These are phyloP conservation scores for Eutrema japonicum DNA, from an alignment of 345 rosid species.

Conservation along the genomic window DNA sequence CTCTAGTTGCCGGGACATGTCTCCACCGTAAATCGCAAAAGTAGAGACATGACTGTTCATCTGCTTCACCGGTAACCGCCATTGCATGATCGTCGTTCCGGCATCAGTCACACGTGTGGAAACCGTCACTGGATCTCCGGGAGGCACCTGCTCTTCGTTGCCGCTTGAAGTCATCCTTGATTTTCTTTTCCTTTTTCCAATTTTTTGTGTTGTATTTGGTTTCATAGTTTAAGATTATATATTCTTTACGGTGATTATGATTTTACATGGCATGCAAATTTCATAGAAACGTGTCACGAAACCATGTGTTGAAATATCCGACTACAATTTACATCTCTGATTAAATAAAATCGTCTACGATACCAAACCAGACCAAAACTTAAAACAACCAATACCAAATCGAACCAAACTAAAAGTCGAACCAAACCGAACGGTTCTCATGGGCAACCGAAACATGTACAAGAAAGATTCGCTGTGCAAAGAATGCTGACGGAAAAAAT, in stretches of 20 bases:
- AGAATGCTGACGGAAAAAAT: slow-evolving; percentile 33
- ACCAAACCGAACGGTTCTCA: slow-evolving; percentile 29
- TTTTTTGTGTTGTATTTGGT: neutral
- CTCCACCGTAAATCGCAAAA: slow-evolving; percentile 72
- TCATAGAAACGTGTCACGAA: slow-evolving; percentile 34
- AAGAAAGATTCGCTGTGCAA: slow-evolving; percentile 42
- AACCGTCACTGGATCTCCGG: slow-evolving; percentile 57
- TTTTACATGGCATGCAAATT: slow-evolving; percentile 18
- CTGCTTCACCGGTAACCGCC: slow-evolving; percentile 63
- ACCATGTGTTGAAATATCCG: slow-evolving; percentile 32
- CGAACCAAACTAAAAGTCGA: slow-evolving; percentile 20
- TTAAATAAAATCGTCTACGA: slow-evolving; percentile 30
- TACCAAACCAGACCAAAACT: slow-evolving; percentile 37
- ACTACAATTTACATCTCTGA: slow-evolving; percentile 43
- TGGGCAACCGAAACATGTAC: slow-evolving; percentile 32
- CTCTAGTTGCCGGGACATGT: slow-evolving; percentile 73
- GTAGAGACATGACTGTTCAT: slow-evolving; percentile 68
- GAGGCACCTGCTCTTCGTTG: slow-evolving; percentile 41
- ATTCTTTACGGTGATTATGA: neutral
- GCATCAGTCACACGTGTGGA: slow-evolving; percentile 54
- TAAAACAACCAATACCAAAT: slow-evolving; percentile 25
- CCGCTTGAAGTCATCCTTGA: slow-evolving; percentile 29
- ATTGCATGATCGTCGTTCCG: slow-evolving; percentile 65
- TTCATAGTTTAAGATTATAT: neutral
- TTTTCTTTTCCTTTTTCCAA: neutral